Conservation (phyloP, 2,329 filamentous ascomycete species). For the Aspergillus oerlinghausenensis region DNA sequence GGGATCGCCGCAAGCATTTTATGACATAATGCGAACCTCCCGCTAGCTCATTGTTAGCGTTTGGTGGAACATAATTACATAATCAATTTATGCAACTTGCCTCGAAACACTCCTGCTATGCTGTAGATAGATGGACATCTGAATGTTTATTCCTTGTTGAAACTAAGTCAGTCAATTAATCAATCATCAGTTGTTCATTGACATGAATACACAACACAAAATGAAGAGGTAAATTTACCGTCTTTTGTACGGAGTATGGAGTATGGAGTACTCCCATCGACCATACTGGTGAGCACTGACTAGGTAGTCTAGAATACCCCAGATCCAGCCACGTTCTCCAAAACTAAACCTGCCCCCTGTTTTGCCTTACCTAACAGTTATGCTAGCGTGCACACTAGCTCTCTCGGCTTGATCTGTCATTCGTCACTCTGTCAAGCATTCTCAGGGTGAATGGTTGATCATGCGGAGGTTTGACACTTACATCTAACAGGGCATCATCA, state of each 20-base stretch:
- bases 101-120: background rate
- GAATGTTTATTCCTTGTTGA: background rate
- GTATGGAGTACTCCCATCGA: too few relatives aligned
- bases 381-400: background rate
- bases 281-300: background rate
- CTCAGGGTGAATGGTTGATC: background rate
- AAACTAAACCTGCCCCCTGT: background rate
- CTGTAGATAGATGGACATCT: background rate
- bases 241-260: background rate
- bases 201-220: background rate
- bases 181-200: background rate
- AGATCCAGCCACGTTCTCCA: conserved; percentile 1
- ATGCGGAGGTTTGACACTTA: background rate
- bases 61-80: background rate
- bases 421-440: background rate
- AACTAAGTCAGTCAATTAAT: background rate
- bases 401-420: background rate
- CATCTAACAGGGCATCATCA: background rate
- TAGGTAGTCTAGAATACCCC: background rate
- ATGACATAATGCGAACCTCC: conserved; percentile 22
- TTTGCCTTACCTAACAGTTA: conserved; percentile 2
- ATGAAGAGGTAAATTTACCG: background rate
- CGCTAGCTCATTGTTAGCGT: conserved; percentile 11
- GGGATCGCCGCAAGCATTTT: conserved; percentile 16
- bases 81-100: background rate